Evolutionary conservation across 257 asterid genomes (phyloP), one percentile per base, ranked within the genome.

Genomic region (Paulownia fortunei): DNA sequence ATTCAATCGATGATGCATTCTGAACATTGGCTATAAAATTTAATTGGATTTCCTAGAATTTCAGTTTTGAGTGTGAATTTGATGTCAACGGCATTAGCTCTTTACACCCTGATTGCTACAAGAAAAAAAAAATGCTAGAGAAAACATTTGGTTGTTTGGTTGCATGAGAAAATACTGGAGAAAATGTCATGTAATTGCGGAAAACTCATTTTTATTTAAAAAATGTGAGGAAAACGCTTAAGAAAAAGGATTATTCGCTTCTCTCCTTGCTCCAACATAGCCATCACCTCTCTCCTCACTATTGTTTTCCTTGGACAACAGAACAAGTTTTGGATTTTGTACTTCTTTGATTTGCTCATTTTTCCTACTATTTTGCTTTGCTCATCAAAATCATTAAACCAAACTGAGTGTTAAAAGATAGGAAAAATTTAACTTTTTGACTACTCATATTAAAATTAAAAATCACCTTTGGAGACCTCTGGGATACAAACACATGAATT

Each of bases 91-190:
- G 12, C 30, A 32, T 30, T 6, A 37, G 10, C 78, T 39, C 46
- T 19, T 24, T 27, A 18, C 23, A 32, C 30, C 41, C 37, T 11
- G 64, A 61, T 49, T 51, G 58, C 46, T 49, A 36, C 8, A 30
- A 39, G 36, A 32, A 30, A 66, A 55, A 0, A 0, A 54, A 36
- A 16, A 37, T 51, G 68, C 67, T 54, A 55, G 6, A 11, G n/a
- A 19, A 26, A 46, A 12, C n/a, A 16, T 27, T 69, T 56, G 46
- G 62, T 64, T 72, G 74, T 51, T 72, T 39, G 6, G 69, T 15
- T 73, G 36, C 30, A 37, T 66, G 58, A 55, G 51, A 59, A 55
- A 65, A 54, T 27, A 49, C 24, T 63, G 13, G 65, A 16, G 72
- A 7, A 24, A 13, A 69, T 37, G 44, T 19, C 61, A 41, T 68